A percentile compares a stretch with the other conserved stretches of the same genome.
Conservation (phyloP, 2,329 filamentous ascomycete genomes). For the Aspergillus thermomutatus region DNA sequence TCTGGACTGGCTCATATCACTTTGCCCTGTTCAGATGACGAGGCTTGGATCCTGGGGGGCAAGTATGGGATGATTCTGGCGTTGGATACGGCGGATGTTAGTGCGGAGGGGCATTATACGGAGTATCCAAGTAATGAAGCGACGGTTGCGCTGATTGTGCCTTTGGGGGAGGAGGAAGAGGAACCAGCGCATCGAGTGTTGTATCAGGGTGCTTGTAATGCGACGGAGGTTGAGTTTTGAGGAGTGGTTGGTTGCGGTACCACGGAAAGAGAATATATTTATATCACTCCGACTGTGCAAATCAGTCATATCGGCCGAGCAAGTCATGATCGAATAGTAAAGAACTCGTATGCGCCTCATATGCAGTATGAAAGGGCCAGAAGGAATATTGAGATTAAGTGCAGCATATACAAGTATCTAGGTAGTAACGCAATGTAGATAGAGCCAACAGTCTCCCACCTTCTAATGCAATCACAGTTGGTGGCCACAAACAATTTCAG, state of each 20-base stretch:
- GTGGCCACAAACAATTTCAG: background rate
- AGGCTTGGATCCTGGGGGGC: slow-evolving; percentile 40
- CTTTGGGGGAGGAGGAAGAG: slow-evolving; percentile 26
- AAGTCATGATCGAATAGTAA: background rate
- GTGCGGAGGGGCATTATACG: slow-evolving; percentile 41
- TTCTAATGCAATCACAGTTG: background rate
- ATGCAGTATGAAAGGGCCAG: background rate
- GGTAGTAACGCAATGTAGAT: background rate
- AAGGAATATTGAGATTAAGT: background rate
- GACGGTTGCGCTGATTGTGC: slow-evolving; percentile 39
- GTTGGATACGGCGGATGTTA: slow-evolving; percentile 42
- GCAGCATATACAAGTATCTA: background rate
- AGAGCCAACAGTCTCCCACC: slow-evolving; percentile 1
- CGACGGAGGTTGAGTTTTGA: slow-evolving; percentile 11
- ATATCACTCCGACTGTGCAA: background rate
- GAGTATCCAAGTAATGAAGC: slow-evolving; percentile 38
- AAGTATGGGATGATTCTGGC: slow-evolving; percentile 43
- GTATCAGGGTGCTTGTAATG: slow-evolving; percentile 39
- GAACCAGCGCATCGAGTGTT: slow-evolving; percentile 41
- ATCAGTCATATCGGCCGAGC: background rate
- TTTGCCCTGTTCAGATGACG: slow-evolving; percentile 36
- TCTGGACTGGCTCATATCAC: slow-evolving; percentile 43
- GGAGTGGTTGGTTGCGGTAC: background rate
- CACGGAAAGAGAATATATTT: background rate
- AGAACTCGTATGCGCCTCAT: background rate